These are phyloP conservation scores for Postia placenta DNA, from an alignment of 768 basidiomycete species.

Conservation along the genomic window DNA sequence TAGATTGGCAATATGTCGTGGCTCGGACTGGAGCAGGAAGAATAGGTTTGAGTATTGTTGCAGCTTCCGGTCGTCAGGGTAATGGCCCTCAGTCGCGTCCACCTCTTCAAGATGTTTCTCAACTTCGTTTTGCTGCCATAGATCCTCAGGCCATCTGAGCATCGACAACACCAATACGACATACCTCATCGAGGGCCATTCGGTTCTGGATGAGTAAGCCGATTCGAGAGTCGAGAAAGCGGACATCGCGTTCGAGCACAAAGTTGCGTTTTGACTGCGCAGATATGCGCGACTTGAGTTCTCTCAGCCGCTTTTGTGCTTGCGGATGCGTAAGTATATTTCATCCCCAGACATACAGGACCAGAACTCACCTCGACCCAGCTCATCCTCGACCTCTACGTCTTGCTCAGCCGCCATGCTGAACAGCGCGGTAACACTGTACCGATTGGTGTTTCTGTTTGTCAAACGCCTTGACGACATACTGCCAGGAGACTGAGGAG, in stretches of 20 bases:
- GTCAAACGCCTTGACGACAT: slow-evolving; percentile 72
- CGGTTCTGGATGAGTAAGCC: slow-evolving; percentile 97
- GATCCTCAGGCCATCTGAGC: neutral
- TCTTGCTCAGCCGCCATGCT: slow-evolving; percentile 99
- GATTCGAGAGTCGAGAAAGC: slow-evolving; percentile 96
- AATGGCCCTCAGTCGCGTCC: slow-evolving; percentile 87
- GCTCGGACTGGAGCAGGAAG: slow-evolving; percentile 97
- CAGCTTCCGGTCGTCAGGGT: slow-evolving; percentile 89
- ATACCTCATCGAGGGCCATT: slow-evolving; percentile 92
- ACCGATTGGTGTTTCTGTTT: slow-evolving; percentile 92
- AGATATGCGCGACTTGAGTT: slow-evolving; percentile 95
- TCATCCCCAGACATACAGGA: neutral
- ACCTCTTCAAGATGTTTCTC: slow-evolving; percentile 94
- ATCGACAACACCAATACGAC: slow-evolving; percentile 19
- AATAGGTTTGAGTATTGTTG: slow-evolving; percentile 98
- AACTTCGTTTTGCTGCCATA: slow-evolving; percentile 84
- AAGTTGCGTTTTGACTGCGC: slow-evolving; percentile 99
- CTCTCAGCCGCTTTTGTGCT: slow-evolving; percentile 96
- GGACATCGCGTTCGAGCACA: slow-evolving; percentile 95
- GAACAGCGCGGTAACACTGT: slow-evolving; percentile 92
- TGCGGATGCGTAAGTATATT: slow-evolving; percentile 8
- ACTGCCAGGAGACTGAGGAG: slow-evolving; percentile 48
- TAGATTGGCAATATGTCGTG: slow-evolving; percentile 92
- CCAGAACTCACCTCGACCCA: slow-evolving; percentile 72
- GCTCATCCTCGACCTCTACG: slow-evolving; percentile 94